Evolutionary conservation across 78 protist genomes (phyloP).

Genomic region (Creolimax fragrantissima): DNA sequence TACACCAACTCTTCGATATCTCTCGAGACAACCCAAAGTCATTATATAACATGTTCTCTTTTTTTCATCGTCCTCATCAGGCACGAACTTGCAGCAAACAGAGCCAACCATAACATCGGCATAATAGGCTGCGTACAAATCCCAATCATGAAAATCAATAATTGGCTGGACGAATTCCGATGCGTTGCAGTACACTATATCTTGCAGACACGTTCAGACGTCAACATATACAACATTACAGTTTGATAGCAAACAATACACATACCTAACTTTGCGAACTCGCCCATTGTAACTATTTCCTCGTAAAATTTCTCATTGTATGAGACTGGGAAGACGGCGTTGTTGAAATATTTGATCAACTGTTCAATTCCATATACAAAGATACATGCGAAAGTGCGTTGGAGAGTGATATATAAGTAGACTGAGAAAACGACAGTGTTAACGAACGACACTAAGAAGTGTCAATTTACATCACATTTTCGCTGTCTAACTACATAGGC

Average conservation of each 20-base stretch:
- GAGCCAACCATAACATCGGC: constrained; percentile 29
- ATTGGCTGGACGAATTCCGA: no score
- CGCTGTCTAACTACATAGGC: no score
- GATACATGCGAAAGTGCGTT: background rate
- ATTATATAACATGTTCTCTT: constrained; percentile 15
- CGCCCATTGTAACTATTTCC: background rate
- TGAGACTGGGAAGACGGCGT: constrained; percentile 20
- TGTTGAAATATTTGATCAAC: background rate
- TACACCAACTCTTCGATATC: constrained; percentile 31
- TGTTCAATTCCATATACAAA: background rate
- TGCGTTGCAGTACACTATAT: no score
- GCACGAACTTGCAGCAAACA: constrained; percentile 17
- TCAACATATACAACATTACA: no score
- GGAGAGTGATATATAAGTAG: background rate
- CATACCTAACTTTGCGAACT: constrained; percentile 29
- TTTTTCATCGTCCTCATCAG: background rate
- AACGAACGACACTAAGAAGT: background rate
- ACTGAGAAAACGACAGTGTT: background rate
- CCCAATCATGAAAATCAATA: no score
- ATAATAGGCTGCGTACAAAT: constrained; percentile 10
- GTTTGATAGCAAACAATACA: background rate
- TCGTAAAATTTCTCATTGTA: constrained; percentile 31
- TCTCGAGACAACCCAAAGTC: constrained; percentile 28
- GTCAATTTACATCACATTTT: background rate
- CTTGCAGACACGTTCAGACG: no score